These are phyloP conservation scores for Rubia tinctorum DNA, from an alignment of 305 asterid species.

Conservation along the genomic window DNA sequence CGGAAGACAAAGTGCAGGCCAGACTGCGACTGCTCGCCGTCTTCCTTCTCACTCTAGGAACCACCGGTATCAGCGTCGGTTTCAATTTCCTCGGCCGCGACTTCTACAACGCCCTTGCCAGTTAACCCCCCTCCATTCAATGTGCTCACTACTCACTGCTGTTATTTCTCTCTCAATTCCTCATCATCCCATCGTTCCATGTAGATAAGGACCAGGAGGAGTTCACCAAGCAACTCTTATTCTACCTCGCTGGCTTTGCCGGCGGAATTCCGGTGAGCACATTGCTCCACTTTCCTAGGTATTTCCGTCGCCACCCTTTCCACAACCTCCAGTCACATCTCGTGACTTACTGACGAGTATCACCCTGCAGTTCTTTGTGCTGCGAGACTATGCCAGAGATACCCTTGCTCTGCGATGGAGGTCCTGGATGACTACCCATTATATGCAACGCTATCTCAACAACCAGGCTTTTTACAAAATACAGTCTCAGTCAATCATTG, in stretches of 20 bases:
- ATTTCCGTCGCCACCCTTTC: slow-evolving; percentile 26
- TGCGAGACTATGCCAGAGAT: slow-evolving; percentile 89
- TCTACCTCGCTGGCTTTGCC: slow-evolving; percentile 80
- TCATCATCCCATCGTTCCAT: background rate
- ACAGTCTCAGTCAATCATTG: slow-evolving; percentile 83
- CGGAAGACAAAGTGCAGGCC: slow-evolving; percentile 72
- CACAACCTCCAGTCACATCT: too few species aligned
- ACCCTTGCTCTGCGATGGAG: slow-evolving; percentile 90
- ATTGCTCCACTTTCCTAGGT: slow-evolving; percentile 70
- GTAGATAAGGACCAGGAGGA: slow-evolving; percentile 90
- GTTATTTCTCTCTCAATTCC: background rate
- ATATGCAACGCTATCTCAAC: slow-evolving; percentile 86
- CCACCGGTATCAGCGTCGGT: slow-evolving; percentile 89
- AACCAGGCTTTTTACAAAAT: slow-evolving; percentile 70
- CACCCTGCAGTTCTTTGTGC: slow-evolving; percentile 55
- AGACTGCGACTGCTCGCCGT: slow-evolving; percentile 73
- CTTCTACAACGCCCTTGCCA: slow-evolving; percentile 89
- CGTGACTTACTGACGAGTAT: too few species aligned
- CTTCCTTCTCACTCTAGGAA: slow-evolving; percentile 82
- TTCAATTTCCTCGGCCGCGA: slow-evolving; percentile 93
- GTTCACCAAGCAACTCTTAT: slow-evolving; percentile 72
- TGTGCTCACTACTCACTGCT: background rate
- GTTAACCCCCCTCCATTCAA: slow-evolving; percentile 29
- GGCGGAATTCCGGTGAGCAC: slow-evolving; percentile 96
- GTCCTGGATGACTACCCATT: slow-evolving; percentile 89